Base-by-base conservation (phyloP, 352 stramenopile species). In the Phytophthora brassicae region DNA sequence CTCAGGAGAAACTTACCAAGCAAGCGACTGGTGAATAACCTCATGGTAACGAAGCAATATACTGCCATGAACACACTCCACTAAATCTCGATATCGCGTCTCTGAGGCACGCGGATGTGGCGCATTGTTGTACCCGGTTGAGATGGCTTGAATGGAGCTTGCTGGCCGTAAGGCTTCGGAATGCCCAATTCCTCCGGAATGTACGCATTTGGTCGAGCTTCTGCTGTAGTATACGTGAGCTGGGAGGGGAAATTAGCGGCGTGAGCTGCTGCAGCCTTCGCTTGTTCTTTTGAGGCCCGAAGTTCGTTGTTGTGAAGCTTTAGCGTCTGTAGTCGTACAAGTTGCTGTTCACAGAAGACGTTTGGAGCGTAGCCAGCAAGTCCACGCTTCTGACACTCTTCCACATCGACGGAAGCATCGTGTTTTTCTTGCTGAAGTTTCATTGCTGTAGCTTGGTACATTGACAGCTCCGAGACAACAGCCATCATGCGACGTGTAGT, bases 371-470 rank as follows among this genome's bases (percentile, higher is more conserved):
- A 72, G 2, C 88, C 88, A 12, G 81, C 64, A 5, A 90, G 64
- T 38, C 84, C 56, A 1, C 77, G 79, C 49, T 81, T 85, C 7
- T 70, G 62, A 11, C 72, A 82, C 19, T 92, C 81, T 29, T 94
- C 77, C 8, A 94, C 72, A 29, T 92, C 82, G 17, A 82, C 81
- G 26, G 79, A 66, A 14, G 64, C 52, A 33, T 92, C 74, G 56
- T 93, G 77, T 60, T 96, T 97, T 61, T 98, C 92, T 55, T 97
- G 88, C 60, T 98, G 87, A 4, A 98, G 79, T 62, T 97, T 96
- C 72, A 98, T 92, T 16, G 91, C 88, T 11, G 92, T 98, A 8
- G 94, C 93, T 62, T 98, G 93, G 68, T 97, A 97, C 93, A 98
- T 98, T 13, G 86, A 96, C 9, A 98, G 69, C 76, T 98, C 94